These are phyloP conservation scores for Clohesyomyces aquaticus DNA, from an alignment of 495 filamentous ascomycete species.

Conservation along the genomic window DNA sequence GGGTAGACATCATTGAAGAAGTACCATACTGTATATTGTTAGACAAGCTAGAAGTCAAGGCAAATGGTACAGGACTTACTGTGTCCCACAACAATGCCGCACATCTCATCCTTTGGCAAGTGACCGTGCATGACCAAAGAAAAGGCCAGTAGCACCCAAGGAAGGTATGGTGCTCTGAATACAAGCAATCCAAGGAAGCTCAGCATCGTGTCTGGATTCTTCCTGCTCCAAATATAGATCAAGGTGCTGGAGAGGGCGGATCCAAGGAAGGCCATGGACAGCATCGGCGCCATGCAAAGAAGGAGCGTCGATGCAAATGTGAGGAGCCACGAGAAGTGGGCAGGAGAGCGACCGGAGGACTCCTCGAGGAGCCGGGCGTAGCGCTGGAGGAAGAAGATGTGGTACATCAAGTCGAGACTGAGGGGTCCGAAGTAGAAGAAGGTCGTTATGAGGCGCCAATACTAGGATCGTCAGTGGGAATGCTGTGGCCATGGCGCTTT, in stretches of 20 bases:
- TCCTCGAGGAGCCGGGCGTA: constrained; percentile 96
- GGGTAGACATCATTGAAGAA: constrained; percentile 98
- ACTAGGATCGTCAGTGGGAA: constrained; percentile 62
- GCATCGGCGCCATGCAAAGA: constrained; percentile 77
- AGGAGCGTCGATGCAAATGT: constrained; percentile 79
- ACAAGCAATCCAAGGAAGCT: constrained; percentile 89
- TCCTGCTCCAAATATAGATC: constrained; percentile 97
- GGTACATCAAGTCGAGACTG: constrained; percentile 92
- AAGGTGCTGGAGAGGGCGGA: constrained; percentile 85
- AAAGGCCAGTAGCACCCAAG: constrained; percentile 95
- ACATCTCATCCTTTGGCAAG: constrained; percentile 93
- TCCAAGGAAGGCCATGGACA: constrained; percentile 88
- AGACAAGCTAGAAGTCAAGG: background rate
- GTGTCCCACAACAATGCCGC: constrained; percentile 90
- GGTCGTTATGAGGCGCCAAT: constrained; percentile 92
- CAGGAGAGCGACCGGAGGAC: constrained; percentile 82
- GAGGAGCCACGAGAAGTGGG: constrained; percentile 92
- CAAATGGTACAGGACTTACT: constrained; percentile 46
- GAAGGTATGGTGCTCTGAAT: constrained; percentile 91
- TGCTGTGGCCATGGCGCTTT: too few species aligned
- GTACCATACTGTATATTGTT: constrained; percentile 71
- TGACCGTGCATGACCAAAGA: constrained; percentile 81
- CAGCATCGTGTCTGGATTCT: constrained; percentile 88
- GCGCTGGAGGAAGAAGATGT: constrained; percentile 97
- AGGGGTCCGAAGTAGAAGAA: constrained; percentile 98